These are phyloP conservation scores for Coemansia reversa DNA, from an alignment of 192 early-diverging fungal genomes.

Conservation along the genomic window DNA sequence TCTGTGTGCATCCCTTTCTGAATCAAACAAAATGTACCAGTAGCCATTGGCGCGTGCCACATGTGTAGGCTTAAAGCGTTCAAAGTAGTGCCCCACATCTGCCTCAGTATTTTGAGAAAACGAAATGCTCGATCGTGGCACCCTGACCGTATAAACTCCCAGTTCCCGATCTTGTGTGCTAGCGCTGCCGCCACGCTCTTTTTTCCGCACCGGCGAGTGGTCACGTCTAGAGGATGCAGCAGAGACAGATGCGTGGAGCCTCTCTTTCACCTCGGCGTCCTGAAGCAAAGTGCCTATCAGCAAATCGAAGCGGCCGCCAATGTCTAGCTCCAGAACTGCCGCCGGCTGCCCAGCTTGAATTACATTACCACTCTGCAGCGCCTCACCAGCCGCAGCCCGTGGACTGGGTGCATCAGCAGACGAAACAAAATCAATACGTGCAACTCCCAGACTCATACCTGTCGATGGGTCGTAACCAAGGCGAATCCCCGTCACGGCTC, in stretches of 20 bases:
- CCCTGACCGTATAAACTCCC: constrained; percentile 17
- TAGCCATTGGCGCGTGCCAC: constrained; percentile 36
- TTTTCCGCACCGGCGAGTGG: background rate
- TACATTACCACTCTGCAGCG: constrained; percentile 20
- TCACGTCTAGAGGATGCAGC: background rate
- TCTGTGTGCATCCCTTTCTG: constrained; percentile 47
- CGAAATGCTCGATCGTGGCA: constrained; percentile 49
- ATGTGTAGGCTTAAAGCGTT: constrained; percentile 36
- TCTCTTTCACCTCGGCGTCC: constrained; percentile 4
- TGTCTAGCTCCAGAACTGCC: constrained; percentile 22
- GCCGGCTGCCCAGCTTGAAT: constrained; percentile 35
- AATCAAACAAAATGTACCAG: constrained; percentile 51
- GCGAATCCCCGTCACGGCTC: constrained; percentile 36
- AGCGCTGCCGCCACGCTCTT: background rate
- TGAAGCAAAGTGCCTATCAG: constrained; percentile 6
- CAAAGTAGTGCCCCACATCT: constrained; percentile 35
- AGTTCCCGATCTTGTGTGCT: background rate
- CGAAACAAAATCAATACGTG: constrained; percentile 36
- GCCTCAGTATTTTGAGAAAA: constrained; percentile 39
- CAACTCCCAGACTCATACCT: constrained; percentile 53
- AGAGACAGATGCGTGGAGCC: background rate
- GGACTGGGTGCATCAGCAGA: constrained; percentile 35
- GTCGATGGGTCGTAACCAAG: constrained; percentile 49
- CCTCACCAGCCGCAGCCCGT: constrained; percentile 37
- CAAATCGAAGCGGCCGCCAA: constrained; percentile 29